Evolutionary conservation across 306 rosid genomes (phyloP).

Genomic region (Echinosophora koreensis): DNA sequence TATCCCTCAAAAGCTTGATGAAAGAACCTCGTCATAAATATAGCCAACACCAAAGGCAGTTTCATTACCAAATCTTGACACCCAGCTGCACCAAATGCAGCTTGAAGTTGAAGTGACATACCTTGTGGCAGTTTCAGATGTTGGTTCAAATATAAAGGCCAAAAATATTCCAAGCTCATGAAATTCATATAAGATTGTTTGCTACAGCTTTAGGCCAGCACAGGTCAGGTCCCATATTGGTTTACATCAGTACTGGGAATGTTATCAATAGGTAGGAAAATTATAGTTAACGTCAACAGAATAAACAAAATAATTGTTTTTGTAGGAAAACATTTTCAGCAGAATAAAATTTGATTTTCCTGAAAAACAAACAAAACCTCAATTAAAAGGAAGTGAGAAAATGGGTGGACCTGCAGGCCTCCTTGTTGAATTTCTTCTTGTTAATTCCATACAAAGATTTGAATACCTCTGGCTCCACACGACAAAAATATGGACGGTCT

Average conservation of each 20-base stretch:
- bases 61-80: constrained; percentile 9
- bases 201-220: background rate
- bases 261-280: background rate
- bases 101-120: constrained; percentile 20
- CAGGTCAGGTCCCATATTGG: background rate
- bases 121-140: constrained; percentile 18
- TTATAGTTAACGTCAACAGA: background rate
- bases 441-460: constrained; percentile 68
- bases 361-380: background rate
- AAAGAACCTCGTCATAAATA: constrained; percentile 23
- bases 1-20: background rate
- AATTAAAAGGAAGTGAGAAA: background rate
- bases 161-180: background rate
- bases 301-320: background rate
- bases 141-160: constrained; percentile 28
- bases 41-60: constrained; percentile 20
- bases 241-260: background rate
- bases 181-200: constrained; percentile 16
- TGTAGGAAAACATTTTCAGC: constrained; percentile 13
- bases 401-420: constrained; percentile 84
- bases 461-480: constrained; percentile 75
- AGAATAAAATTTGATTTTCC: constrained; percentile 1
- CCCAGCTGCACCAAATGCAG: constrained; percentile 10
- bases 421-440: constrained; percentile 74
- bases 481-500: constrained; percentile 97